Evolutionary conservation across 257 asterid genomes (phyloP), one percentile per base, ranked within the genome.

Genomic region (Primulina huaijiensis): DNA sequence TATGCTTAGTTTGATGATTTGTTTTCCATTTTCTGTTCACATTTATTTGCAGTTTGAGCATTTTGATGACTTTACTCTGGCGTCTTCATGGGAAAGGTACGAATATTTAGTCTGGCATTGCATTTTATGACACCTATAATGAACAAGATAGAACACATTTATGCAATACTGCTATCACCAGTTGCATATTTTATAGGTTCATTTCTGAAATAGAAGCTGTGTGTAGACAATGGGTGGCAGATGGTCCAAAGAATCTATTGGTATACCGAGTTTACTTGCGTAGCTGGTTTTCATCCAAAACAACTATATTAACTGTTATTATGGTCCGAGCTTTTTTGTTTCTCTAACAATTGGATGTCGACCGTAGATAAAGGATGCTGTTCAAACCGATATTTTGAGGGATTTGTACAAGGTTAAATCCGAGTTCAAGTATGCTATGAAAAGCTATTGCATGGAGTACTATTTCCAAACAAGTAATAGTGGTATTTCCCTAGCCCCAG

Each of bases 41-140:
- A 40, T 74, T 38, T 75, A 33, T n/a, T 9, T 82, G 86, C 96
- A 90, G 96, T 70, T 92, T 79, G 90, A 86, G 77, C 90, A 82
- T 82, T 92, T 92, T 81, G 91, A 92, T 77, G 96, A 92, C 81
- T 92, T 92, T 78, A 92, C 97, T 50, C 80, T 92, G 59, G 96
- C 97, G 16, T 92, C 96, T 25, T 85, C 96, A 3, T 89, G 97
- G 97, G 97, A 92, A 80, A 92, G 96, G 97, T 89, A 79, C 64
- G 74, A 31, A 56, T 60, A 30, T 31, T 30, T 35, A 50, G 9
- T 71, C 4, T 63, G 58, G 34, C 66, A 37, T 27, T 62, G 17
- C 67, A 30, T 40, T 66, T 23, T 21, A 33, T 23, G 34, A 30
- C 68, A 61, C 2, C 21, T 65, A 65, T 65, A 52, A 20, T 55